Evolutionary conservation across 768 basidiomycete genomes (phyloP).

Genomic region (Podaxis sp.): DNA sequence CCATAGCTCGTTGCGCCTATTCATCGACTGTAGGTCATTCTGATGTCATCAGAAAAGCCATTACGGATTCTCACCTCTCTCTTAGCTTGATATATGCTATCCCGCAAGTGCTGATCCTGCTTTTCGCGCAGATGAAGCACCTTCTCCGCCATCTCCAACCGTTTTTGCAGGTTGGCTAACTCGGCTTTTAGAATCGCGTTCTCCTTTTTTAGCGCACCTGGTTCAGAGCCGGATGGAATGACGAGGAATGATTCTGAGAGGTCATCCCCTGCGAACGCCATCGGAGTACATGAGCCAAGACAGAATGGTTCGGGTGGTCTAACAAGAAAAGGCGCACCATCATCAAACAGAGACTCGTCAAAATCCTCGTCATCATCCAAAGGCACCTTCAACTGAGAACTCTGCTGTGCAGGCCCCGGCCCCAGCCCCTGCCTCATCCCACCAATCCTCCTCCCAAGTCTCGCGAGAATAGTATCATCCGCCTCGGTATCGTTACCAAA

Average conservation of each 20-base stretch:
- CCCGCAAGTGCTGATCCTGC: slow-evolving; percentile 74
- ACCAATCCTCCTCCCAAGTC: slow-evolving; percentile 44
- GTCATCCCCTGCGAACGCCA: slow-evolving; percentile 44
- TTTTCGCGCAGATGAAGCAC: slow-evolving; percentile 67
- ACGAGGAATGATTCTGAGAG: slow-evolving; percentile 79
- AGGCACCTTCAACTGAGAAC: slow-evolving; percentile 12
- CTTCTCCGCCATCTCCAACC: slow-evolving; percentile 57
- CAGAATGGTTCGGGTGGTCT: neutral
- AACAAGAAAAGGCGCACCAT: slow-evolving; percentile 41
- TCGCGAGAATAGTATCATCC: slow-evolving; percentile 59
- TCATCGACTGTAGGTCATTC: neutral
- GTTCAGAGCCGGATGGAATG: slow-evolving; percentile 59
- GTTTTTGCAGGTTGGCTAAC: slow-evolving; percentile 50
- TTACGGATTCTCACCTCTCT: slow-evolving; percentile 42
- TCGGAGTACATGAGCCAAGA: neutral
- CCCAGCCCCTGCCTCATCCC: slow-evolving; percentile 6
- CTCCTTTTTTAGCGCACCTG: slow-evolving; percentile 55
- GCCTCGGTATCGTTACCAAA: slow-evolving; percentile 64
- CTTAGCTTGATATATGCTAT: slow-evolving; percentile 70
- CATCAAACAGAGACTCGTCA: slow-evolving; percentile 59
- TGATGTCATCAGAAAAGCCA: neutral
- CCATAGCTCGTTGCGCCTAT: slow-evolving; percentile 79
- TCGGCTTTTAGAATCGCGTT: slow-evolving; percentile 62
- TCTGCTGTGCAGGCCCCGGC: slow-evolving; percentile 4
- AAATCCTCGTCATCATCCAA: slow-evolving; percentile 40